Evolutionary conservation across 2,329 filamentous ascomycete genomes (phyloP).

Genomic region (Sporothrix schenckii): DNA sequence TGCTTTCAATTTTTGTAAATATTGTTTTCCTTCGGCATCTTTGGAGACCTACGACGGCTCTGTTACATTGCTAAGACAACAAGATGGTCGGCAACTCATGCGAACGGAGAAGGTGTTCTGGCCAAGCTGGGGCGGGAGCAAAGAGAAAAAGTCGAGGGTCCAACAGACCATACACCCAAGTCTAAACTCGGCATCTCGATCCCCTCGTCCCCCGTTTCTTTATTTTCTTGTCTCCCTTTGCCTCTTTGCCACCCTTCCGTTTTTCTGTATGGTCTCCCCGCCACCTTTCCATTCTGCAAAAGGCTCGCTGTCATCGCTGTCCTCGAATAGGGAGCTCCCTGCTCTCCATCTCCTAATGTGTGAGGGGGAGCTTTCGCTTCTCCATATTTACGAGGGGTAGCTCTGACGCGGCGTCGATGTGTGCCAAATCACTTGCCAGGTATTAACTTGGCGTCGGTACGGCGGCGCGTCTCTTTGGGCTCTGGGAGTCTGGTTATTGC

Average conservation of each 20-base stretch:
- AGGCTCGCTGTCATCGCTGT: not conserved
- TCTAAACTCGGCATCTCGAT: constrained; percentile 11
- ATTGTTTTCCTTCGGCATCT: not conserved
- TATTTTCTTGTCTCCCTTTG: not conserved
- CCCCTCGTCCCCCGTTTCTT: not conserved
- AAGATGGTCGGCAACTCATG: not conserved
- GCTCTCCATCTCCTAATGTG: not conserved
- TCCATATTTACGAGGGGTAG: constrained; percentile 12
- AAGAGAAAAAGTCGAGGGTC: not conserved
- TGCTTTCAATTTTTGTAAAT: not conserved
- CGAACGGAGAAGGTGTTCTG: constrained; percentile 2
- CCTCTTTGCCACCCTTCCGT: not conserved
- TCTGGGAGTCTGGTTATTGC: constrained; percentile 3
- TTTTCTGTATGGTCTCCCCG: not conserved
- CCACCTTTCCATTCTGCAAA: not conserved
- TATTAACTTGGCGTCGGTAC: not conserved
- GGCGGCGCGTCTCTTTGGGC: not conserved
- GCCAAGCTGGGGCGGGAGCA: not conserved
- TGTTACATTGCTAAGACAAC: not conserved
- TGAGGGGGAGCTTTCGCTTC: not conserved
- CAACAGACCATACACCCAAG: not conserved
- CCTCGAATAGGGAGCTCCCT: constrained; percentile 26
- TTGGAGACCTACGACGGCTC: not conserved
- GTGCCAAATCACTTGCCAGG: not conserved
- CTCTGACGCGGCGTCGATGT: not conserved